phyloP scores from a whole-genome alignment of 495 filamentous ascomycete species.

The Penicillium coffeae region DNA sequence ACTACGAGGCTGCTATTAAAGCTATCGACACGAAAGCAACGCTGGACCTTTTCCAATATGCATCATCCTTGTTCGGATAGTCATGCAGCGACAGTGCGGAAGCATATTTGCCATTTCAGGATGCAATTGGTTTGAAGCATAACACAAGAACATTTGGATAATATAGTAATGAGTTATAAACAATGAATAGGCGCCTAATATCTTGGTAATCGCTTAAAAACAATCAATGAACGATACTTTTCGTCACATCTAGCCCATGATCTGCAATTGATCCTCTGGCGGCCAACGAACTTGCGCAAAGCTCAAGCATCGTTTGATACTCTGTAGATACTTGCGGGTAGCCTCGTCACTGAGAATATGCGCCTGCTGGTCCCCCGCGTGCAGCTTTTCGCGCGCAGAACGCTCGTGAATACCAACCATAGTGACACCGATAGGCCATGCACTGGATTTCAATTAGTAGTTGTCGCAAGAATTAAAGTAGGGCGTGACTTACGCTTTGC shows the following conservation, averaged over 20 bases:
- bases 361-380: slow-evolving; percentile 79
- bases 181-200: too few relatives aligned
- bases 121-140: too few relatives aligned
- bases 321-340: slow-evolving; percentile 93
- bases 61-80: slow-evolving; percentile 14
- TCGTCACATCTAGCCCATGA: slow-evolving; percentile 74
- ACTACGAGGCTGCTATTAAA: slow-evolving; percentile 26
- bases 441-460: slow-evolving; percentile 39
- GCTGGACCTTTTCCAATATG: slow-evolving; percentile 26
- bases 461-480: not conserved
- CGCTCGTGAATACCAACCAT: slow-evolving; percentile 99
- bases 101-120: not conserved
- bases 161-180: not conserved
- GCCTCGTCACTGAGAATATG: slow-evolving; percentile 97
- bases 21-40: slow-evolving; percentile 18
- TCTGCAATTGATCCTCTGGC: slow-evolving; percentile 83
- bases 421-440: slow-evolving; percentile 92
- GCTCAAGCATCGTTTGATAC: slow-evolving; percentile 93
- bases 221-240: not conserved
- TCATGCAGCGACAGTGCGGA: not conserved
- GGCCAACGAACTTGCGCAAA: slow-evolving; percentile 97
- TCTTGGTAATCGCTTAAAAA: too few relatives aligned
- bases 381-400: slow-evolving; percentile 88
- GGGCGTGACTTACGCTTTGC: slow-evolving; percentile 66
- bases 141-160: not conserved